phyloP scores from a whole-genome alignment of 2,329 filamentous ascomycete genomes.

The Alternaria dauci region DNA sequence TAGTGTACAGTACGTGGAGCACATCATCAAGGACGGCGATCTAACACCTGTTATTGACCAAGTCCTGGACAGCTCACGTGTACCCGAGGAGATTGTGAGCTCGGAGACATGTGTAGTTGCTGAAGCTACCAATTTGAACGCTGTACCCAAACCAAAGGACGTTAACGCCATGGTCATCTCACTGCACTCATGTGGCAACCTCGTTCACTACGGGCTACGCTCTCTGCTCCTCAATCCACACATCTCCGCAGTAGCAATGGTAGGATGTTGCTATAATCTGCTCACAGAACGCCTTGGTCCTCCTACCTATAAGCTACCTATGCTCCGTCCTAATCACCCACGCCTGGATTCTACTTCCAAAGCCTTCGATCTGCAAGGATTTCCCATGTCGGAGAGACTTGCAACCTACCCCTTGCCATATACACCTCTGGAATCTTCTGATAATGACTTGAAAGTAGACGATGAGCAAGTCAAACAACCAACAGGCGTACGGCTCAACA shows the following conservation, averaged over 20 bases:
- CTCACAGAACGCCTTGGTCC: constrained; percentile 89
- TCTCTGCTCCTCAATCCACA: constrained; percentile 84
- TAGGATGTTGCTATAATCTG: constrained; percentile 98
- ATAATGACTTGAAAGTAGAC: constrained; percentile 5
- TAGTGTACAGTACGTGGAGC: constrained; percentile 79
- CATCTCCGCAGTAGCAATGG: constrained; percentile 90
- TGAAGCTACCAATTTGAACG: constrained; percentile 36
- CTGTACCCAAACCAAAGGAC: constrained; percentile 42
- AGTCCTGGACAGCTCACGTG: constrained; percentile 59
- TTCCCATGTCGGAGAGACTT: constrained; percentile 85
- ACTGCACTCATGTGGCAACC: constrained; percentile 95
- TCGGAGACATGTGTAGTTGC: constrained; percentile 29
- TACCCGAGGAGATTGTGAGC: constrained; percentile 37
- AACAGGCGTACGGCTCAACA: constrained; percentile 81
- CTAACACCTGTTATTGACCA: constrained; percentile 71
- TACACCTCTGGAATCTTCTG: constrained; percentile 11
- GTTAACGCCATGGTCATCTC: constrained; percentile 82
- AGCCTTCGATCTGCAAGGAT: constrained; percentile 86
- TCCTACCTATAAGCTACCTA: constrained; percentile 83
- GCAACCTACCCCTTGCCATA: constrained; percentile 55
- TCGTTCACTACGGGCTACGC: constrained; percentile 92
- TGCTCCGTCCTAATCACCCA: constrained; percentile 76
- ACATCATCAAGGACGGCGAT: constrained; percentile 76
- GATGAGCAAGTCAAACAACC: constrained; percentile 23
- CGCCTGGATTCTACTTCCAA: constrained; percentile 73